phyloP scores from a whole-genome alignment of 768 basidiomycete species.

The Termitomyces sp. region DNA sequence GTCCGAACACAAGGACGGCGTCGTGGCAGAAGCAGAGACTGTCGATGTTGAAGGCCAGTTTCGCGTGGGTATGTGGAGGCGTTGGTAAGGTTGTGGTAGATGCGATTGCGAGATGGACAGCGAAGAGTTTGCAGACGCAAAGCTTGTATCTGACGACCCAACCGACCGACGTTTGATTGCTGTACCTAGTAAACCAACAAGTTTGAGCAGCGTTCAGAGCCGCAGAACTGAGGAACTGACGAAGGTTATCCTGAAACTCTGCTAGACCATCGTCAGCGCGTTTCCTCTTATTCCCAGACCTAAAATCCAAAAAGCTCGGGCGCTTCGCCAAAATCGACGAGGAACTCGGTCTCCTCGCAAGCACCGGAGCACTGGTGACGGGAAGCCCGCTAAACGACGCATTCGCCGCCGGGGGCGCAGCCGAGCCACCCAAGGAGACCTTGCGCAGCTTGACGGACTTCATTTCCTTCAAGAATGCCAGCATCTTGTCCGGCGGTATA shows the following conservation, averaged over 20 bases:
- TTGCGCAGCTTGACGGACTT: conserved; percentile 68
- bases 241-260: conserved; percentile 22
- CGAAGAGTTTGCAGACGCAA: conserved; percentile 9
- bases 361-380: neutral
- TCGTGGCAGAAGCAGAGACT: conserved; percentile 28
- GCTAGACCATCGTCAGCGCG: conserved; percentile 21
- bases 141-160: conserved; percentile 23
- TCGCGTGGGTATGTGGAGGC: conserved; percentile 6
- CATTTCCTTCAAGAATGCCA: conserved; percentile 74
- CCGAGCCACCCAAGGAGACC: conserved; percentile 27
- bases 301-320: neutral
- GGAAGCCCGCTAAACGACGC: conserved; percentile 1
- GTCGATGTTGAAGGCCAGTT: conserved; percentile 6
- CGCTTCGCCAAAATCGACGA: neutral
- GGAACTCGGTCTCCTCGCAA: neutral
- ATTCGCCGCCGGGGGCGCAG: conserved; percentile 2
- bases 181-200: conserved; percentile 12
- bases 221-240: conserved; percentile 22
- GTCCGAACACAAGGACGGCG: conserved; percentile 74
- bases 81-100: conserved; percentile 12
- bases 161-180: conserved; percentile 33
- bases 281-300: conserved; percentile 30
- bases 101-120: conserved; percentile 12
- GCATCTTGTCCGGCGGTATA: conserved; percentile 79
- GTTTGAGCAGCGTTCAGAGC: neutral